Base-by-base conservation (phyloP, 1,284 basidiomycete species). In the Fistulina hepatica region DNA sequence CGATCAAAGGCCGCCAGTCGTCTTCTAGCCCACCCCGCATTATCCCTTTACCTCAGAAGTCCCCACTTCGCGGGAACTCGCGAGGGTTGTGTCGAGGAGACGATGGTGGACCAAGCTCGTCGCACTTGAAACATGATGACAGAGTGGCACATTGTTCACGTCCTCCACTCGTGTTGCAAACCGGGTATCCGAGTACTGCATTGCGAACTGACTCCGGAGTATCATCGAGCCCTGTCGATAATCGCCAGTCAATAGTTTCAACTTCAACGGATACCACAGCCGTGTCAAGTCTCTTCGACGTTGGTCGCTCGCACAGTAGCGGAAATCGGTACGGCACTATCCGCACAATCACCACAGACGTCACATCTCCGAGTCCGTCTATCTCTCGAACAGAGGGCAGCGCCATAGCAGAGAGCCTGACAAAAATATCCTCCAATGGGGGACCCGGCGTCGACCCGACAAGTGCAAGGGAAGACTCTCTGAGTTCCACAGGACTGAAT, bases 291-390 rank as follows among this genome's bases (percentile, higher is more conserved):
- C 57, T 83, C 40, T 58, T 82, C 39, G 77, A 81, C 46, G 55
- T 63, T 32, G 59, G 62, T 28, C 58, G 64, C 26, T 63, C 55
- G 40, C 61, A 55, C 34, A 63, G 56, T 40, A 63, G 58, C 49
- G 55, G 52, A 39, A 61, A 56, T 53, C 76, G 73, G 53, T 85
- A 73, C 54, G 80, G 77, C 24, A 86, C 82, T n/a, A 73, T 85
- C 46, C 68, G 80, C 47, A 85, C 82, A 19, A 61, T 77, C 43
- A 84, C 76, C 23, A 86, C 83, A 23, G 81, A 83, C 45, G 65
- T 76, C 44, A 86, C 81, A 13, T 81, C 78, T 27, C 69, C 81
- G 49, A 58, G 64, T 24, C 73, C 74, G 15, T 81, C 77, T 15
- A 62, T 81, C 39, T 69, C 68, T 17, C 67, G 71, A 26, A 67